Percentiles rank a stretch among this genome's conserved stretches.
Conservation (phyloP, 2,329 filamentous ascomycete genomes). For the Daldinia sp. region DNA sequence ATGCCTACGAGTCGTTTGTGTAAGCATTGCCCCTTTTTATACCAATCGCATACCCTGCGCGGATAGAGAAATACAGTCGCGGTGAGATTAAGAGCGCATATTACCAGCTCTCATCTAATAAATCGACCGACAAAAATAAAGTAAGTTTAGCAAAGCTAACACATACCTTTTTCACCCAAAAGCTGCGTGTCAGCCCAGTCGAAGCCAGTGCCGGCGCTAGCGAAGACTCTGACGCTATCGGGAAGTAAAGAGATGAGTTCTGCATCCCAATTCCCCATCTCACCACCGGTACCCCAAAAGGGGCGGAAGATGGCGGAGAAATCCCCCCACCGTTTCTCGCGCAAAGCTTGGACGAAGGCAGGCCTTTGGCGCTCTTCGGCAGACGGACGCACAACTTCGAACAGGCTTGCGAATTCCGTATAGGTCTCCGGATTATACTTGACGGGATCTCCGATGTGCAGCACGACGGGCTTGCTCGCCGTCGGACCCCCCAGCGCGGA, state of each 20-base stretch:
- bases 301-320: conserved; percentile 63
- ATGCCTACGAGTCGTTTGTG: conserved; percentile 56
- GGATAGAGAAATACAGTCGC: not conserved
- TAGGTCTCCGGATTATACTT: conserved; percentile 60
- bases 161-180: conserved; percentile 66
- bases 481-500: conserved; percentile 35
- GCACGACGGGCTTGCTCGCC: conserved; percentile 61
- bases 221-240: conserved; percentile 62
- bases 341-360: conserved; percentile 59
- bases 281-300: conserved; percentile 71
- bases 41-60: not conserved
- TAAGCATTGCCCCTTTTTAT: not conserved
- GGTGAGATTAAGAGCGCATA: not conserved
- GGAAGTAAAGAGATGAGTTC: conserved; percentile 66
- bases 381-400: conserved; percentile 61
- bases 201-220: conserved; percentile 68
- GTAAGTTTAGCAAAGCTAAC: not conserved
- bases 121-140: not conserved
- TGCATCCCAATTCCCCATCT: conserved; percentile 69
- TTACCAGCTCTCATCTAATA: not conserved
- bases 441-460: conserved; percentile 76
- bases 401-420: conserved; percentile 52
- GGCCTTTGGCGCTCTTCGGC: conserved; percentile 59
- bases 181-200: conserved; percentile 69
- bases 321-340: conserved; percentile 62